These are phyloP conservation scores for Ascoidea rubescens DNA, from an alignment of 805 yeast species.

Conservation along the genomic window DNA sequence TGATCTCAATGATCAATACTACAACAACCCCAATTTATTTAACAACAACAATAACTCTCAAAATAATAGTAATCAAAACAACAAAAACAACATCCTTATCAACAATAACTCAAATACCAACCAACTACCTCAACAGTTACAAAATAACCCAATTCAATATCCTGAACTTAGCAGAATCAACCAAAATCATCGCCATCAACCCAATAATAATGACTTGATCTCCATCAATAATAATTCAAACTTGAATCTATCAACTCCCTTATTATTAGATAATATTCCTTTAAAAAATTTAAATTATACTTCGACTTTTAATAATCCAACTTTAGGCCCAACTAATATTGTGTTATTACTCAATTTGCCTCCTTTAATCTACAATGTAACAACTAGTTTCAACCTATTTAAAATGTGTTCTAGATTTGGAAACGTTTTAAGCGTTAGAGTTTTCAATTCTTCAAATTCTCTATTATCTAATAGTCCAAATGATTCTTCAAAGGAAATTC, in stretches of 20 bases:
- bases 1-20: constrained; percentile 13
- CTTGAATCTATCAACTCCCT: constrained; percentile 15
- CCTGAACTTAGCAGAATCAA: constrained; percentile 10
- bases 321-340: constrained; percentile 64
- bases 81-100: background rate
- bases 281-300: constrained; percentile 45
- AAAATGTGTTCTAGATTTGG: constrained; percentile 50
- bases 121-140: constrained; percentile 3
- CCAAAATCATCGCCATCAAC: constrained; percentile 12
- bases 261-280: constrained; percentile 44
- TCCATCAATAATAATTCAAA: constrained; percentile 4
- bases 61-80: background rate
- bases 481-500: background rate
- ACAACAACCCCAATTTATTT: background rate
- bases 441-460: constrained; percentile 26
- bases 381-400: constrained; percentile 41
- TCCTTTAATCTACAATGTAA: constrained; percentile 29
- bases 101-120: background rate
- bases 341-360: constrained; percentile 77
- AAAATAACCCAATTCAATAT: constrained; percentile 7
- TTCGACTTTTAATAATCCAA: constrained; percentile 58
- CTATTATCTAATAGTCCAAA: background rate
- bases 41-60: background rate
- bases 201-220: constrained; percentile 8
- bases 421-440: constrained; percentile 40